These are phyloP conservation scores for Cryptococcus sp. DNA, from an alignment of 1,284 basidiomycete species.

Conservation along the genomic window DNA sequence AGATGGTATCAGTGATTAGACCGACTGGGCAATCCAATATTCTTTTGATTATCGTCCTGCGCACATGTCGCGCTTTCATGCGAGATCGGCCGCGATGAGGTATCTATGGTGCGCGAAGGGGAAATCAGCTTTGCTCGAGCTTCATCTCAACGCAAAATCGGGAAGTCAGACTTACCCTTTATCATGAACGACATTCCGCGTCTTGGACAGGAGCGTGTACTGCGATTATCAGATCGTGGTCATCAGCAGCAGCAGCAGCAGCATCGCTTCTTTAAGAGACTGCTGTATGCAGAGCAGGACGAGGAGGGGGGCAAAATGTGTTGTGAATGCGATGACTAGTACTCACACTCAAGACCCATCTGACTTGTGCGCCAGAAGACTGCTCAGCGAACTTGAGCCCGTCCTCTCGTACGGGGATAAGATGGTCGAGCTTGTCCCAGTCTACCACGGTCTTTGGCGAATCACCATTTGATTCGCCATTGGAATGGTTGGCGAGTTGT, in stretches of 20 bases:
- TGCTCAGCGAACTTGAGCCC: slow-evolving; percentile 27
- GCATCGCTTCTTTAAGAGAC: background rate
- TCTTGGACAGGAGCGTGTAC: slow-evolving; percentile 49
- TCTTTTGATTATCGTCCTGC: too few species aligned
- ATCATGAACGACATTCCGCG: slow-evolving; percentile 49
- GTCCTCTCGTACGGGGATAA: slow-evolving; percentile 33
- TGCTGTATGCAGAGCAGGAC: background rate
- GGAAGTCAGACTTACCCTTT: slow-evolving; percentile 39
- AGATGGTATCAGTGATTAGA: too few species aligned
- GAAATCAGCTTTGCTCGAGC: background rate
- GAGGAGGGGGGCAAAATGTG: background rate
- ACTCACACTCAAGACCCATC: slow-evolving; percentile 52
- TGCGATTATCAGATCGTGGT: slow-evolving; percentile 3
- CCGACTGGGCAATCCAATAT: too few species aligned
- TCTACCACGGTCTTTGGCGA: background rate
- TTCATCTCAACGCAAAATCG: background rate
- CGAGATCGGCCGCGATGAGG: slow-evolving; percentile 32
- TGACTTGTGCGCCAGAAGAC: slow-evolving; percentile 31
- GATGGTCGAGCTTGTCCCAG: slow-evolving; percentile 11
- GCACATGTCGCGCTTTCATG: background rate
- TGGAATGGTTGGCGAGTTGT: background rate
- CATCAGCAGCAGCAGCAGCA: background rate
- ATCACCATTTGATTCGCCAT: too few species aligned
- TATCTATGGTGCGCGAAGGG: slow-evolving; percentile 21
- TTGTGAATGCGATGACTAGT: background rate